These are phyloP conservation scores for Micractinium conductrix DNA, from an alignment of 139 green algal species.

Conservation along the genomic window DNA sequence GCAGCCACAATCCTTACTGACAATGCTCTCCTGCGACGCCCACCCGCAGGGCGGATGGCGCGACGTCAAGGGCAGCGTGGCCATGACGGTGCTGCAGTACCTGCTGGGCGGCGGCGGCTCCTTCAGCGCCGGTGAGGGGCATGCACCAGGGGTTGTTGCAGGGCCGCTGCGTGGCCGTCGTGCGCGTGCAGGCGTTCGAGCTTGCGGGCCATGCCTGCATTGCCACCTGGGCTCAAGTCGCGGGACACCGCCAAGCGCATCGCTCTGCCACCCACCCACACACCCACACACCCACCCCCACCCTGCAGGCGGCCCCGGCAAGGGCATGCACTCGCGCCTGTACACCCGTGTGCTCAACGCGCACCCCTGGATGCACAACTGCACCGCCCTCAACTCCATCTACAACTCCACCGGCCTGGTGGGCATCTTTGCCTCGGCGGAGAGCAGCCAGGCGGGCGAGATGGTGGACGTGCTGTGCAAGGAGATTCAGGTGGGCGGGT, in stretches of 20 bases:
- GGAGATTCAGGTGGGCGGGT: constrained; percentile 50
- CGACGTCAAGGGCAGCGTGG: constrained; percentile 85
- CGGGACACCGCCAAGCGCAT: neutral
- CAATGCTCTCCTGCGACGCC: no score
- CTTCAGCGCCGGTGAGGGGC: constrained; percentile 84
- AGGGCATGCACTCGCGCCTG: constrained; percentile 97
- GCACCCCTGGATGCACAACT: constrained; percentile 84
- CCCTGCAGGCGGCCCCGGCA: constrained; percentile 80
- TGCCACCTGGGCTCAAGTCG: neutral
- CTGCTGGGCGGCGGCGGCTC: constrained; percentile 93
- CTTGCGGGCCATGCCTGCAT: neutral
- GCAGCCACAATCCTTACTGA: no score
- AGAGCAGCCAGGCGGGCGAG: constrained; percentile 50
- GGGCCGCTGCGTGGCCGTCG: neutral
- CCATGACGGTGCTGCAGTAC: constrained; percentile 89
- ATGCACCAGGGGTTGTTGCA: no score
- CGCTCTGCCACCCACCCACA: neutral
- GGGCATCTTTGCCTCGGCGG: constrained; percentile 76
- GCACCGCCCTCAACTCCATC: constrained; percentile 84
- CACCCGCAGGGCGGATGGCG: constrained; percentile 83
- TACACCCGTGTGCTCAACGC: constrained; percentile 95
- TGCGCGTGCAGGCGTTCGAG: neutral
- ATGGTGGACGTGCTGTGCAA: constrained; percentile 60
- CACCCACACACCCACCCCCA: neutral
- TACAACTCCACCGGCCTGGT: constrained; percentile 92